Evolutionary conservation across 2,329 filamentous ascomycete genomes (phyloP).

Genomic region (Xylaria sp.): DNA sequence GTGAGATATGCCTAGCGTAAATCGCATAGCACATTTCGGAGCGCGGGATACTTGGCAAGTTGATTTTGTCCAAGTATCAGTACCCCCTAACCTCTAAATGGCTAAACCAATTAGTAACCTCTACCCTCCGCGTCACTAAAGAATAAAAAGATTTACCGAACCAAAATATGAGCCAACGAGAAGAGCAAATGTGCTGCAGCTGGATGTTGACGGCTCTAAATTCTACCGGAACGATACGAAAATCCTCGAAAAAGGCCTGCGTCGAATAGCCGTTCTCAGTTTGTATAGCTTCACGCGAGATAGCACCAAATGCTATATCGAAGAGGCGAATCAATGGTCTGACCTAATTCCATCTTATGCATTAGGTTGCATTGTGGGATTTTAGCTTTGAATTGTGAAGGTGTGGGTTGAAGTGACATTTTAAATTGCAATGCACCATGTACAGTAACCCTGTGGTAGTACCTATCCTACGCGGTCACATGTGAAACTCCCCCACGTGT

Average conservation of each 20-base stretch:
- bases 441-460: background rate
- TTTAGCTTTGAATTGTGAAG: background rate
- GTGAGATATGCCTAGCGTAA: background rate
- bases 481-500: background rate
- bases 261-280: background rate
- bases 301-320: background rate
- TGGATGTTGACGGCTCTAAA: background rate
- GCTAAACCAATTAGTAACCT: background rate
- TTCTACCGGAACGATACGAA: background rate
- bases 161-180: background rate
- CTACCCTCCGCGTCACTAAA: background rate
- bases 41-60: background rate
- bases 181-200: background rate
- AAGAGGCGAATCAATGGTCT: background rate
- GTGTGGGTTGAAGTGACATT: background rate
- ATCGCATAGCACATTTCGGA: background rate
- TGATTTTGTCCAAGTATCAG: background rate
- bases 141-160: background rate
- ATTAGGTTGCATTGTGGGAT: slow-evolving; percentile 19
- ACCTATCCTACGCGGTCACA: background rate
- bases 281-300: background rate
- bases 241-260: background rate
- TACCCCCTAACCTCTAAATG: background rate
- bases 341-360: background rate
- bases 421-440: background rate